A percentile compares a stretch with the other conserved stretches of the same genome.
phyloP scores from a whole-genome alignment of 2,329 filamentous ascomycete species.

The Pseudonectria buxi region DNA sequence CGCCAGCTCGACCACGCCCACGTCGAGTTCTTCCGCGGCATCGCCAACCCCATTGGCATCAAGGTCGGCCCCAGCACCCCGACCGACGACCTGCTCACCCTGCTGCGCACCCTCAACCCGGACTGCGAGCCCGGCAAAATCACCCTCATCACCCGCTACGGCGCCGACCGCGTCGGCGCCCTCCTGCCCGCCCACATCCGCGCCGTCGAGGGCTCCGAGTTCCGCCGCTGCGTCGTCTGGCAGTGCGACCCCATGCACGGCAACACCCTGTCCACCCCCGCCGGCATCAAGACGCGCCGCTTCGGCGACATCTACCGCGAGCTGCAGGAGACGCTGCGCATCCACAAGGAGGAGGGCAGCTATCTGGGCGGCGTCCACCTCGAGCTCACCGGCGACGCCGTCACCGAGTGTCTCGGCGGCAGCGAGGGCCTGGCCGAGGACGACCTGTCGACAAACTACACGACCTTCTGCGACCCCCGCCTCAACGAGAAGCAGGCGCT shows the following conservation, averaged over 20 bases:
- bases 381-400: constrained; percentile 89
- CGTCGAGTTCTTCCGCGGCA: constrained; percentile 94
- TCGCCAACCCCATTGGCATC: constrained; percentile 92
- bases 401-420: constrained; percentile 92
- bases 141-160: constrained; percentile 93
- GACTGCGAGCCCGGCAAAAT: constrained; percentile 79
- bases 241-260: constrained; percentile 99
- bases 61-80: constrained; percentile 90
- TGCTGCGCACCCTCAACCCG: constrained; percentile 85
- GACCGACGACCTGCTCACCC: constrained; percentile 63
- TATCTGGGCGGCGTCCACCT: constrained; percentile 92
- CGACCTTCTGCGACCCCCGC: constrained; percentile 89
- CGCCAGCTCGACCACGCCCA: constrained; percentile 89
- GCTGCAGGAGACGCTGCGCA: constrained; percentile 71
- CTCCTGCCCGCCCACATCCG: constrained; percentile 82
- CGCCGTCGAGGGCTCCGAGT: constrained; percentile 75
- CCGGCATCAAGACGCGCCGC: constrained; percentile 83
- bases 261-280: constrained; percentile 60
- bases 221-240: constrained; percentile 68
- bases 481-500: constrained; percentile 97
- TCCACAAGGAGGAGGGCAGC: constrained; percentile 76
- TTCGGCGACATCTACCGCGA: constrained; percentile 89
- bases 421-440: constrained; percentile 82
- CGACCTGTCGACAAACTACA: constrained; percentile 85
- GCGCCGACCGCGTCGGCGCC: constrained; percentile 65